A percentile compares a stretch with the other conserved stretches of the same genome.
Evolutionary conservation across 139 green algal species (phyloP).

Genomic region (Pseudopediastrum boryanum): DNA sequence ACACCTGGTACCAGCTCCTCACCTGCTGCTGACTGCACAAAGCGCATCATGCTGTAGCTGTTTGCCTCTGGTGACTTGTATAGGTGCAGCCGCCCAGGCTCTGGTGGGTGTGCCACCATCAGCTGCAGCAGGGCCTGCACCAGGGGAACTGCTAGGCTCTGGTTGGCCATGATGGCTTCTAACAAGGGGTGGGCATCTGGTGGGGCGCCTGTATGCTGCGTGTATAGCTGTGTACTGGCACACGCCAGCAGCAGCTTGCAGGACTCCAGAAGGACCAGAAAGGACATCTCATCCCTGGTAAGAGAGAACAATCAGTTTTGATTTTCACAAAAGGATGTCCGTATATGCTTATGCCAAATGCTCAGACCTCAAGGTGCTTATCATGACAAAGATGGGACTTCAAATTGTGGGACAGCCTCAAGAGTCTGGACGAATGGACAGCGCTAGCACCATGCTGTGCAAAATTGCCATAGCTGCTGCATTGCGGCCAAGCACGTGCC

Average conservation of each 20-base stretch:
- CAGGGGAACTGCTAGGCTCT: constrained; percentile 10
- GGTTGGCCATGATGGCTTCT: constrained; percentile 49
- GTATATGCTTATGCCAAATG: no score
- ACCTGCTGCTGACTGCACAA: constrained; percentile 36
- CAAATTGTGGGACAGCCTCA: no score
- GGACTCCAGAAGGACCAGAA: constrained; percentile 75
- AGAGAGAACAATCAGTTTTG: no score
- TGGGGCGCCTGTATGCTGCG: constrained; percentile 20
- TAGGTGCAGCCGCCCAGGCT: constrained; percentile 20
- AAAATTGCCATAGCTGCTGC: no score
- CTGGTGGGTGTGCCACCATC: constrained; percentile 2
- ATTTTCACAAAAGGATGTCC: no score
- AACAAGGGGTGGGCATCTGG: constrained; percentile 55
- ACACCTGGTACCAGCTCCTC: no score
- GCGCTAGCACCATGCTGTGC: no score
- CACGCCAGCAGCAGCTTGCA: constrained; percentile 70
- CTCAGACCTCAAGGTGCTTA: no score
- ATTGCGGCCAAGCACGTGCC: no score
- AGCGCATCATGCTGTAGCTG: constrained; percentile 8
- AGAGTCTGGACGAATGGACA: no score
- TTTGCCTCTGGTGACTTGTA: not conserved
- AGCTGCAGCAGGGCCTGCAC: constrained; percentile 23
- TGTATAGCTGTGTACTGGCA: constrained; percentile 72
- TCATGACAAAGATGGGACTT: no score
- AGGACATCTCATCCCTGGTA: constrained; percentile 52